Percentiles rank a stretch among this genome's conserved stretches.
phyloP scores from a whole-genome alignment of 352 stramenopile genomes.

The Peronospora destructor region DNA sequence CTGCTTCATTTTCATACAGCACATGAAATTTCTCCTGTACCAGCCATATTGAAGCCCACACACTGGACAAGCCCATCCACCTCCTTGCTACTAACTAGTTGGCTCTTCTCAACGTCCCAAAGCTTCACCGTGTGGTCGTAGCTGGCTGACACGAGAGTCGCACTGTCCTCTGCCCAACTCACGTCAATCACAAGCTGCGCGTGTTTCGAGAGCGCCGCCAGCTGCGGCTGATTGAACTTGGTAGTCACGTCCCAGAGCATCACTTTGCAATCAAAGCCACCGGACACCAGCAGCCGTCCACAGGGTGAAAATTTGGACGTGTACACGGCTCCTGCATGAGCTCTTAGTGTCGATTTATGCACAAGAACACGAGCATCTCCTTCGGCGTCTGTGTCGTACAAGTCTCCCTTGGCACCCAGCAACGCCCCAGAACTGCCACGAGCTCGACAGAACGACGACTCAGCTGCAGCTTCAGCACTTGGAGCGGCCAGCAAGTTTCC shows the following conservation, averaged over 20 bases:
- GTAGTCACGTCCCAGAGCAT: constrained; percentile 84
- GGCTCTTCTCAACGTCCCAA: constrained; percentile 80
- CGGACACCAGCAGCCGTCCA: constrained; percentile 69
- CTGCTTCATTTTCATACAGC: neutral
- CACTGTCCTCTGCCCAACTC: constrained; percentile 75
- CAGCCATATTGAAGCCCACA: constrained; percentile 73
- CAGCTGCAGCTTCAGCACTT: constrained; percentile 28
- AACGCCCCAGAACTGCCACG: constrained; percentile 29
- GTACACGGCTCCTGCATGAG: constrained; percentile 75
- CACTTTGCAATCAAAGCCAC: constrained; percentile 76
- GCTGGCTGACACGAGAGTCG: constrained; percentile 62
- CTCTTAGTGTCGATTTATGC: constrained; percentile 75
- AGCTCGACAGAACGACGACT: constrained; percentile 34
- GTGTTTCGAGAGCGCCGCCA: constrained; percentile 69
- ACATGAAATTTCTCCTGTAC: constrained; percentile 18
- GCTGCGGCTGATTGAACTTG: constrained; percentile 84
- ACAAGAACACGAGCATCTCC: constrained; percentile 66
- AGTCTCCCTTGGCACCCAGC: constrained; percentile 45
- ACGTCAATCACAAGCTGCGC: constrained; percentile 82
- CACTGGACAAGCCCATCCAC: constrained; percentile 79
- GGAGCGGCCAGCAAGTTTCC: constrained; percentile 49
- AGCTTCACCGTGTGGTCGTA: constrained; percentile 87
- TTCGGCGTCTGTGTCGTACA: constrained; percentile 43
- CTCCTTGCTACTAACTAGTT: constrained; percentile 53
- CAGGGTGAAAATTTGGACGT: constrained; percentile 83